Conservation (phyloP, 176 grass and related monocot genomes). For the Lolium multiflorum region DNA sequence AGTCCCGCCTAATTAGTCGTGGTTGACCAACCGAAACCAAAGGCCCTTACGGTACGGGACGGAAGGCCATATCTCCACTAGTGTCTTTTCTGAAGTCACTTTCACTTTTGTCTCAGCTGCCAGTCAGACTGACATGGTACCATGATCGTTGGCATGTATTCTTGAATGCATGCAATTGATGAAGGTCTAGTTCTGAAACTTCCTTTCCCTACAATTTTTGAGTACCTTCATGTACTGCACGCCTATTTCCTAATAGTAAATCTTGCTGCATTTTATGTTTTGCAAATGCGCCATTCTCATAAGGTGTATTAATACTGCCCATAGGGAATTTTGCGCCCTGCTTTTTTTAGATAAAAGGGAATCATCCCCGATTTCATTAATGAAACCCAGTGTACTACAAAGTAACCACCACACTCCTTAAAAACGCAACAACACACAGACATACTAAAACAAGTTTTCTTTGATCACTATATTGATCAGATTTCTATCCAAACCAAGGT, state of each 20-base stretch:
- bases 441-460: too few species aligned
- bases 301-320: background rate
- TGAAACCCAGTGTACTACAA: too few species aligned
- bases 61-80: too few species aligned
- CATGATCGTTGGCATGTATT: conserved; percentile 25
- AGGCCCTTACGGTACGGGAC: too few species aligned
- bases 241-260: background rate
- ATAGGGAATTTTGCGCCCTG: background rate
- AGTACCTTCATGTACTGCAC: conserved; percentile 87
- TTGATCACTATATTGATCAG: too few species aligned
- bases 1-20: too few species aligned
- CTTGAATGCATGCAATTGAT: conserved; percentile 66
- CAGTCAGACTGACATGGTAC: conserved; percentile 23
- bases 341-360: too few species aligned
- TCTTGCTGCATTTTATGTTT: background rate
- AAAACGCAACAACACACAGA: too few species aligned
- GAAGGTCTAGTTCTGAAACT: conserved; percentile 83
- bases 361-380: too few species aligned
- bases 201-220: conserved; percentile 93
- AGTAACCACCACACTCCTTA: too few species aligned
- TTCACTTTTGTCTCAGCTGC: conserved; percentile 4
- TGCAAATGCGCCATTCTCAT: background rate
- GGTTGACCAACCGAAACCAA: too few species aligned
- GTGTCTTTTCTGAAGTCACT: background rate
- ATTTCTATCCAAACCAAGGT: too few species aligned